Conservation (phyloP, 129 eudicot genomes). For the Calendula officinalis region DNA sequence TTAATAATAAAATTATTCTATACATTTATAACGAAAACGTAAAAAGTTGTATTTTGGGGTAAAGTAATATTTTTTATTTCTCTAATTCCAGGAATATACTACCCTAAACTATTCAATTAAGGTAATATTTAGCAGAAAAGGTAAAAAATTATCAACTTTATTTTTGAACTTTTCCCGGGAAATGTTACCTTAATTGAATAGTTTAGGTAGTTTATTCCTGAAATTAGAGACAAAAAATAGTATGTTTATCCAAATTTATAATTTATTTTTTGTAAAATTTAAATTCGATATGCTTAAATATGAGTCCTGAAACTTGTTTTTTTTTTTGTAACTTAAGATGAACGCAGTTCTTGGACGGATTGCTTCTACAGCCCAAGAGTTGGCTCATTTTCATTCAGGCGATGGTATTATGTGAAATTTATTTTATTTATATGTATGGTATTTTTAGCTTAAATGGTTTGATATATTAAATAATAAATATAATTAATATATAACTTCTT, state of each 20-base stretch:
- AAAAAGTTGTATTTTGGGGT: too few relatives aligned
- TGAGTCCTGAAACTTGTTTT: constrained; percentile 20
- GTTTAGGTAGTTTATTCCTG: too few relatives aligned
- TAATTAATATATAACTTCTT: not conserved
- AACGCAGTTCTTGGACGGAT: constrained; percentile 95
- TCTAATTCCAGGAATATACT: too few relatives aligned
- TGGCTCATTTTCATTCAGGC: constrained; percentile 96
- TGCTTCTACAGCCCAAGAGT: constrained; percentile 87
- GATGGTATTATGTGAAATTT: constrained; percentile 51
- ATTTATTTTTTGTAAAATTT: too few relatives aligned
- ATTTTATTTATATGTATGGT: not conserved
- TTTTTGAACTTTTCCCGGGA: too few relatives aligned
- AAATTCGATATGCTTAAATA: not conserved
- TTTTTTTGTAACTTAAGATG: constrained; percentile 52
- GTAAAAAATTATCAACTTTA: too few relatives aligned
- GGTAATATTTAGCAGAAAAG: too few relatives aligned
- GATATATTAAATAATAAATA: not conserved
- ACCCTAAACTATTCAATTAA: too few relatives aligned
- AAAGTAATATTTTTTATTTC: too few relatives aligned
- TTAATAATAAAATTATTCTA: not conserved
- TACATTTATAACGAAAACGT: not conserved
- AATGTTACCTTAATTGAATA: too few relatives aligned
- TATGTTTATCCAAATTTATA: too few relatives aligned
- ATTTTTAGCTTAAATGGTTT: not conserved
- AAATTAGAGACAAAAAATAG: too few relatives aligned